Conservation (phyloP, 2,329 filamentous ascomycete species). For the Trichothecium sympodiale region DNA sequence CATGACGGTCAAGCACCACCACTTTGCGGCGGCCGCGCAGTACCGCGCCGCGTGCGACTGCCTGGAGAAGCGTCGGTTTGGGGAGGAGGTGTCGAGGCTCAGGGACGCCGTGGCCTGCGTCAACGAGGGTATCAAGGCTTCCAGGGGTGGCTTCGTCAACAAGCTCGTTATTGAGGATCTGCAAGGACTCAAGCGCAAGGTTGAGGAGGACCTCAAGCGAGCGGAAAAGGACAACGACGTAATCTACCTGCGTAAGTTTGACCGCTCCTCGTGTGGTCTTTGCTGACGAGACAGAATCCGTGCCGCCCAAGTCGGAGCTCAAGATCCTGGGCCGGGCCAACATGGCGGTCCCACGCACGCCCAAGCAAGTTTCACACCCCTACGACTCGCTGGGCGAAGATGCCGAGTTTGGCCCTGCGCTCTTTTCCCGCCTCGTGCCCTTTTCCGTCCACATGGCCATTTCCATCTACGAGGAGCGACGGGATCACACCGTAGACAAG, state of each 20-base stretch:
- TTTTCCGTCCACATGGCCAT: conserved; percentile 93
- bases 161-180: conserved; percentile 74
- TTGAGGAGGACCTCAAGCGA: conserved; percentile 78
- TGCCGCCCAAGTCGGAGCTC: conserved; percentile 81
- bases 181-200: conserved; percentile 68
- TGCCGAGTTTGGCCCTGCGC: conserved; percentile 67
- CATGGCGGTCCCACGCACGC: conserved; percentile 74
- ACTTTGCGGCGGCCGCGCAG: conserved; percentile 92
- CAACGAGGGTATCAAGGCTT: conserved; percentile 77
- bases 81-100: conserved; percentile 84
- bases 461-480: conserved; percentile 86
- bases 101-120: conserved; percentile 74
- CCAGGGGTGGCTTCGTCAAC: conserved; percentile 61
- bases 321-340: conserved; percentile 75
- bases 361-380: conserved; percentile 72
- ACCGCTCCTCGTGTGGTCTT: not conserved
- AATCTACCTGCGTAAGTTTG: conserved; percentile 68
- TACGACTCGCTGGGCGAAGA: conserved; percentile 70
- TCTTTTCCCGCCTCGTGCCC: conserved; percentile 87
- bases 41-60: conserved; percentile 85
- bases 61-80: conserved; percentile 86
- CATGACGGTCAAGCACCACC: conserved; percentile 92
- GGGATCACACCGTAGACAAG: conserved; percentile 83
- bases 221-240: conserved; percentile 95
- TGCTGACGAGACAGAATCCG: conserved; percentile 44